Base-by-base conservation (phyloP, 345 rosid genomes). In the Nasturtium officinale region DNA sequence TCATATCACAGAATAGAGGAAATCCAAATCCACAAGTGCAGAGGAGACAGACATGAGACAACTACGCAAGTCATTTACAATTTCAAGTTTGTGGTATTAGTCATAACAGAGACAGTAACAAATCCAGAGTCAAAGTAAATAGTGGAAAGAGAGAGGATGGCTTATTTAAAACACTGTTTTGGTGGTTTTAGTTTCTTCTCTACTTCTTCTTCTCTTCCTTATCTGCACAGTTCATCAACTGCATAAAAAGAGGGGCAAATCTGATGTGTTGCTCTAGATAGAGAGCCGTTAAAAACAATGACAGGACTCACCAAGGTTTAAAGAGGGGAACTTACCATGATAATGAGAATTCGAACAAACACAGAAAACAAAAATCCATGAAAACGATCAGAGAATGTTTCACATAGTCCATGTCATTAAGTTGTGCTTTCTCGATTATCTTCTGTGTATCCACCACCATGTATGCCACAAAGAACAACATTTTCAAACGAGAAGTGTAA, bases 381-480 rank as follows among this genome's bases (percentile, higher is more conserved):
- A 91, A 91, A 59, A 91, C 93, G n/a, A 80, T 82, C 35, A 87
- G 29, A 3, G 97, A 86, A 60, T 89, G 97, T 82, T 82, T 91
- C 65, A 91, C 91, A 58, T 87, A 87, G 80, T 91, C 97, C 77
- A 82, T 69, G 48, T 91, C 97, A 5, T 91, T 91, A 2, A 65
- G 78, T 77, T 91, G 91, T 57, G 96, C 97, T 76, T 61, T 86
- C 87, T 91, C 96, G 26, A 91, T 89, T 61, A 91, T 91, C 7
- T 86, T 87, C 74, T 91, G 97, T 16, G 96, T 89, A 80, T 91
- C 96, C 45, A 91, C 90, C 3, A 89, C 88, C 48, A 87, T 78
- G 59, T 89, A 91, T 65, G 96, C 97, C 46, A 91, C 82, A 61
- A 89, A 89, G 73, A 89, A 81, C 83, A 91, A 64, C 7, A 89